Base-by-base conservation (phyloP, 805 yeast genomes). In the Starmerella sirachaensis region DNA sequence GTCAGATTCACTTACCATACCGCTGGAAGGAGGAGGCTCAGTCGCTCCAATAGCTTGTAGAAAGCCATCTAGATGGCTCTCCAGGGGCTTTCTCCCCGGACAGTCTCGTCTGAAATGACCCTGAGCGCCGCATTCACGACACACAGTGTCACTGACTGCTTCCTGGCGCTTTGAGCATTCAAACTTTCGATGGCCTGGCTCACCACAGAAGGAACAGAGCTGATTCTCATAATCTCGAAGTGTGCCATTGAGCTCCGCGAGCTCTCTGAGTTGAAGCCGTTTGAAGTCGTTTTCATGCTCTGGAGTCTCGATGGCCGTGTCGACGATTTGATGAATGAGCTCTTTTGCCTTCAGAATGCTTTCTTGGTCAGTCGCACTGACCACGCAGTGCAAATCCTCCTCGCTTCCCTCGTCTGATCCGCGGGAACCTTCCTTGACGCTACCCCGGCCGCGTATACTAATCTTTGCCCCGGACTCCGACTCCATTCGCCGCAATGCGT, bases 101-200 rank as follows among this genome's bases (percentile, higher is more conserved):
- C 98, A 91, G 59, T 91, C 97, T 41, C 84, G 66, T 1, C 93
- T 86, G 45, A 76, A 74, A 60, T 88, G 97, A 1, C 97, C 98
- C 19, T 69, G 63, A 37, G 70, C 70, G 1, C 93, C 93, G 68
- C 97, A 88, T 12, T 65, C 65, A 21, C 74, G 65, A 61, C 97
- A 91, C 12, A 76, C 69, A 29, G 88, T 63, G 31, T 54, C 69
- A 39, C 63, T 72, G 35, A 69, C 68, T 65, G 58, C 73, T 22
- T 60, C 65, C 39, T 64, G 65, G 41, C 65, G 49, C 26, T 57
- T 50, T 40, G 74, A 93, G 66, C 98, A 91, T 59, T 88, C 97
- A 41, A 83, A 66, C 1, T 93, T 86, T 45, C 75, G 74, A 60
- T 88, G 98, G 1, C 97, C 98, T 14, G 71, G 64, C 40, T 70